Conservation (phyloP, 441 rosid genomes). For the Populus hybrid region DNA sequence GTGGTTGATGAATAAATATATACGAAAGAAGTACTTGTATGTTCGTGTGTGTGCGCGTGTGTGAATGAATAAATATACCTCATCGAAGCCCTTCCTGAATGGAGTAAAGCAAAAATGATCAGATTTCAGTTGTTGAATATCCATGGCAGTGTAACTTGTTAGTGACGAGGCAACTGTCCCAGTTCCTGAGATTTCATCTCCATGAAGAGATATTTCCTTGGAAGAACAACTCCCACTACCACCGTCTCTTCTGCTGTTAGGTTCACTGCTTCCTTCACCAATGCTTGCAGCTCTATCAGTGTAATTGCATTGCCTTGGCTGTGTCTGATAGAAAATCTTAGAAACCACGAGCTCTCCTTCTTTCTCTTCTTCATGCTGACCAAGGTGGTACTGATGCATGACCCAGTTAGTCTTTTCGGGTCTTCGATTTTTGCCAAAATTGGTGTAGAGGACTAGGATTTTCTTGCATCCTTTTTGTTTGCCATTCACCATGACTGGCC, state of each 20-base stretch:
- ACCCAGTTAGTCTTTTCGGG: conserved; percentile 99
- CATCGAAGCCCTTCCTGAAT: conserved; percentile 73
- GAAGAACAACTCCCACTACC: conserved; percentile 80
- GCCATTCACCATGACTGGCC: conserved; percentile 92
- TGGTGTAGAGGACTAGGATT: conserved; percentile 90
- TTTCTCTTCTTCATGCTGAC: conserved; percentile 92
- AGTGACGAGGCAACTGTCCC: conserved; percentile 44
- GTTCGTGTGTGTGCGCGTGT: background rate
- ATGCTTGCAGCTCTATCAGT: conserved; percentile 50
- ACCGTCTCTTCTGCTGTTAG: conserved; percentile 52
- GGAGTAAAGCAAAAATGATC: conserved; percentile 77
- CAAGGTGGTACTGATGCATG: conserved; percentile 97
- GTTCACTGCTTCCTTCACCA: conserved; percentile 57
- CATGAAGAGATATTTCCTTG: conserved; percentile 50
- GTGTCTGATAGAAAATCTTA: too few species aligned
- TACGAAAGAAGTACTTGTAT: background rate
- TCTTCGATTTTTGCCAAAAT: conserved; percentile 92
- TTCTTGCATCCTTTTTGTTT: conserved; percentile 95
- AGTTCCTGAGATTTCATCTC: conserved; percentile 54
- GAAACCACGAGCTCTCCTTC: conserved; percentile 37
- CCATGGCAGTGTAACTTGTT: conserved; percentile 48
- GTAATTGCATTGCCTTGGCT: conserved; percentile 96
- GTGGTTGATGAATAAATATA: background rate
- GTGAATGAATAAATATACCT: conserved; percentile 45
- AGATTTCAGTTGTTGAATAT: conserved; percentile 51